These are phyloP conservation scores for Corymbia citriodora DNA, from an alignment of 441 rosid genomes.

Conservation along the genomic window DNA sequence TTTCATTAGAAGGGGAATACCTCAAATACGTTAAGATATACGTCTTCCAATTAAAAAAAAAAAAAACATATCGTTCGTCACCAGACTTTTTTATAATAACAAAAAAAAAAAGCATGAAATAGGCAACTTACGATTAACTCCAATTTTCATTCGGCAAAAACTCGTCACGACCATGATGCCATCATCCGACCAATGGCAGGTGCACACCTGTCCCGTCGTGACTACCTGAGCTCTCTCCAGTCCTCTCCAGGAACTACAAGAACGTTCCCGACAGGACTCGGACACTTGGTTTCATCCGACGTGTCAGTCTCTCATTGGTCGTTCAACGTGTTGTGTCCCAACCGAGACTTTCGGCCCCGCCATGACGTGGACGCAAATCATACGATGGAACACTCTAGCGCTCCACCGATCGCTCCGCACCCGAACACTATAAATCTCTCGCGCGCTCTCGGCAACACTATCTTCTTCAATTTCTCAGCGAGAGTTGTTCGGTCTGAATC, in stretches of 20 bases:
- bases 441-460: neutral
- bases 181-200: neutral
- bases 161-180: accelerated
- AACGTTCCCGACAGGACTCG: constrained; percentile 12
- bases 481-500: neutral
- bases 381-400: constrained; percentile 17
- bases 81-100: neutral
- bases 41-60: neutral
- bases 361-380: constrained; percentile 9
- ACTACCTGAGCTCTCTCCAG: neutral
- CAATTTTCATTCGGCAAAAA: neutral
- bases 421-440: neutral
- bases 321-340: neutral
- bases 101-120: neutral
- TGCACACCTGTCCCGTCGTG: neutral
- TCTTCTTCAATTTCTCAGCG: neutral
- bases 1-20: neutral
- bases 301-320: constrained; percentile 12
- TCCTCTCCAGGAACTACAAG: neutral
- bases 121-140: neutral
- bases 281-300: accelerated
- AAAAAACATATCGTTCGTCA: neutral
- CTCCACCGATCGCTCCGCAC: neutral
- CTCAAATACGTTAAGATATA: neutral
- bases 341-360: neutral